Base-by-base conservation (phyloP, 805 yeast species). In the Wickerhamomyces queroliae region DNA sequence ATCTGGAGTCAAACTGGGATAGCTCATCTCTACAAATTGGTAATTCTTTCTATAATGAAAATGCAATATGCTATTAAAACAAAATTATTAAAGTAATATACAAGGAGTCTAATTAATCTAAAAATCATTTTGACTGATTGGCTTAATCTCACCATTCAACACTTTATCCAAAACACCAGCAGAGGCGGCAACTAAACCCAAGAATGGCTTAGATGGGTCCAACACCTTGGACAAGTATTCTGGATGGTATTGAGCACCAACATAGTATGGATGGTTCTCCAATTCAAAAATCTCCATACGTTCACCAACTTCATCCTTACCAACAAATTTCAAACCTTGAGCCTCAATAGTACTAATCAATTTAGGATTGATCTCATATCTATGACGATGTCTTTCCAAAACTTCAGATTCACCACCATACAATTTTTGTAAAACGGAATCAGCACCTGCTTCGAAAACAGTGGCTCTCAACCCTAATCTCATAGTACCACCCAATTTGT, bases 401-500 rank as follows among this genome's bases (percentile, higher is more conserved):
- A 89, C 90, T 34, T 73, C 67, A 2, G 69, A 72, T 22, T 72
- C 71, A 43, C 76, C 79, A 42, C 93, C 95, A 61, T 91, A 91
- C 39, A 91, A 70, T 64, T 78, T 74, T 63, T 85, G 79, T 55
- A 93, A 76, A 47, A 69, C 73, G 35, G 87, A 76, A 76, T 80
- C 69, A 47, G 82, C 82, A 35, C 85, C 65, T 46, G 67, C 67
- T 55, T 77, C 80, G 73, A 93, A 93, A 48, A 74, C 76, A 29
- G 98, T 89, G 50, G 90, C 79, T 66, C 96, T 89, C 49, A 88
- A 73, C 53, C 99, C 99, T 52, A 93, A 76, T 72, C 99, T 83
- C 99, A 93, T 93, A 37, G 98, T 91, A 51, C 99, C 99, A 48
- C 99, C 99, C 71, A 93, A 75, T 62, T 87, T 88, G 52, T 84